phyloP scores from a whole-genome alignment of 164 flowering plant species.

The Annona cherimola region DNA sequence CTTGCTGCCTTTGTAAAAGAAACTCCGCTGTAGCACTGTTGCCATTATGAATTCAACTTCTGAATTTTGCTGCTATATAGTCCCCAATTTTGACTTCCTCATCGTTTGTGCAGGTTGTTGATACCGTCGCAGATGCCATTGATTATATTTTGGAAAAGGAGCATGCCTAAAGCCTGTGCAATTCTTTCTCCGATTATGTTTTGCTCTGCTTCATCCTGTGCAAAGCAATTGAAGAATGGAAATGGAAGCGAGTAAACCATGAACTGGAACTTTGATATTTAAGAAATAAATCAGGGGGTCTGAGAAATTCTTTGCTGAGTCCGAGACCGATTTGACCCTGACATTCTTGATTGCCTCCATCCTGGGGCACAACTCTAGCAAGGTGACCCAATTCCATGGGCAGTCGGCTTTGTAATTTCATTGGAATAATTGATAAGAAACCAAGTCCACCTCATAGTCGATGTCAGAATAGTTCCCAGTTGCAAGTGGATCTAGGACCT shows the following conservation, averaged over 20 bases:
- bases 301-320: neutral
- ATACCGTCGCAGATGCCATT: constrained; percentile 84
- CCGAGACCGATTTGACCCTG: neutral
- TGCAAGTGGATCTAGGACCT: too few species aligned
- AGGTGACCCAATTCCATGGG: neutral
- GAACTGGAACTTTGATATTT: neutral
- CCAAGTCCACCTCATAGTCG: too few species aligned
- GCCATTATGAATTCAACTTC: too few species aligned
- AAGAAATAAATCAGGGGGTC: neutral
- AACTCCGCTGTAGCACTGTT: too few species aligned
- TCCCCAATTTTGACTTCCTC: constrained; percentile 4
- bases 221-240: neutral
- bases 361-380: neutral
- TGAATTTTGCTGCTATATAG: too few species aligned
- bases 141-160: constrained; percentile 65
- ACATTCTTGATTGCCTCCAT: neutral
- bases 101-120: constrained; percentile 67
- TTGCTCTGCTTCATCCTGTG: neutral
- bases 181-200: neutral
- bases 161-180: neutral
- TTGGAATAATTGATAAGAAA: too few species aligned
- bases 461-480: too few species aligned
- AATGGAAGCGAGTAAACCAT: neutral
- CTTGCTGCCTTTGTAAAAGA: neutral
- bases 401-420: too few species aligned